A percentile compares a stretch with the other conserved stretches of the same genome.
Conservation (phyloP, 1,284 basidiomycete genomes). For the Pseudozyma flocculosa region DNA sequence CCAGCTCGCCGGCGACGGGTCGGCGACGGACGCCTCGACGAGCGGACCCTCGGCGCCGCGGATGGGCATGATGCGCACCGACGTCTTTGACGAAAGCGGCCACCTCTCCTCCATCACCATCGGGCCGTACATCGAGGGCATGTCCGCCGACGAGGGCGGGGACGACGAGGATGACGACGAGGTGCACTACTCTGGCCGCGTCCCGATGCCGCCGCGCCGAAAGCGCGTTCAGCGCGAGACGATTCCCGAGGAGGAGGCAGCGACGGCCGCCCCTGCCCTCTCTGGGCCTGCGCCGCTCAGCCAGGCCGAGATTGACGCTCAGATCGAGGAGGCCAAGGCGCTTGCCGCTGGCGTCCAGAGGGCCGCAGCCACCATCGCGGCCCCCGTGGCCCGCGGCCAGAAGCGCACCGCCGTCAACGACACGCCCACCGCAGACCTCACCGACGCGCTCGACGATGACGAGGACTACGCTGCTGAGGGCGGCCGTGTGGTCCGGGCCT, state of each 20-base stretch:
- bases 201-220: not conserved
- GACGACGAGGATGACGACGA: not conserved
- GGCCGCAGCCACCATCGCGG: constrained; percentile 3
- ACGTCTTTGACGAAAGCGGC: not conserved
- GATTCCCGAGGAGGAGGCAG: constrained; percentile 5
- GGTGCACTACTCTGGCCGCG: not conserved
- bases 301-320: constrained; percentile 48
- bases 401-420: constrained; percentile 52
- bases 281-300: constrained; percentile 18
- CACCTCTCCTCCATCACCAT: not conserved
- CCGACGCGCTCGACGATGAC: constrained; percentile 37
- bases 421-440: constrained; percentile 28
- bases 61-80: not conserved
- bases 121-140: not conserved
- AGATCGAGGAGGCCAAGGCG: constrained; percentile 47
- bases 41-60: not conserved
- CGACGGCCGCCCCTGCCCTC: constrained; percentile 4
- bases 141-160: not conserved
- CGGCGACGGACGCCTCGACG: not conserved
- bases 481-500: constrained; percentile 29
- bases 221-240: too few relatives aligned
- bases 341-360: constrained; percentile 47
- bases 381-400: constrained; percentile 10
- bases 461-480: constrained; percentile 19
- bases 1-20: not conserved